Conservation (phyloP, 495 filamentous ascomycete species). For the Penicillium waksmanii region DNA sequence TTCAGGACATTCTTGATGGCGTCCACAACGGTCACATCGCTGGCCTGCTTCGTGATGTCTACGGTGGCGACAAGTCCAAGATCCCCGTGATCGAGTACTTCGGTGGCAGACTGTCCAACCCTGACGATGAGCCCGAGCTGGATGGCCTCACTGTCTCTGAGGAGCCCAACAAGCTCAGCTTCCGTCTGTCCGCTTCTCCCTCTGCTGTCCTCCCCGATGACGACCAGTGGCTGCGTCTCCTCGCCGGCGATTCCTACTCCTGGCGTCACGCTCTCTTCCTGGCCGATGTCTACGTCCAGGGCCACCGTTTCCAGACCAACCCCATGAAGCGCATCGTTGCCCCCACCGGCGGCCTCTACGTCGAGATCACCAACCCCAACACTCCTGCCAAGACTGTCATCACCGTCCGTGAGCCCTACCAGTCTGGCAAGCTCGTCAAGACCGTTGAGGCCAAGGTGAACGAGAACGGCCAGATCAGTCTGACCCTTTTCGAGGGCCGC, state of each 20-base stretch:
- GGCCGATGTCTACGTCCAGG: conserved; percentile 93
- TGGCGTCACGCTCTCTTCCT: conserved; percentile 98
- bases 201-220: conserved; percentile 71
- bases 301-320: conserved; percentile 94
- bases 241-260: conserved; percentile 82
- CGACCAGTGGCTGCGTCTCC: conserved; percentile 81
- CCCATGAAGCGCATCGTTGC: conserved; percentile 89
- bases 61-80: conserved; percentile 67
- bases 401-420: conserved; percentile 69
- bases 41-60: conserved; percentile 76
- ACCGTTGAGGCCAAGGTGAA: conserved; percentile 82
- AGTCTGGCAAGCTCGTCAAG: conserved; percentile 70
- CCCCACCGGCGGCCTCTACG: conserved; percentile 80
- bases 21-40: conserved; percentile 88
- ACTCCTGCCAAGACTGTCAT: conserved; percentile 80
- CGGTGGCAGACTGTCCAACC: conserved; percentile 72
- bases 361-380: conserved; percentile 81
- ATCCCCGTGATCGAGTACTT: conserved; percentile 94
- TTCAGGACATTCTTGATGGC: conserved; percentile 88
- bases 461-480: conserved; percentile 74
- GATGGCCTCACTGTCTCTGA: conserved; percentile 82
- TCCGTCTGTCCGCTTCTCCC: conserved; percentile 75
- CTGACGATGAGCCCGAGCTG: conserved; percentile 61
- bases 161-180: conserved; percentile 74
- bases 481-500: conserved; percentile 87